A percentile compares a stretch with the other conserved stretches of the same genome.
phyloP scores from a whole-genome alignment of 2,329 filamentous ascomycete species.

The Stachybotrys chlorohalonatus region DNA sequence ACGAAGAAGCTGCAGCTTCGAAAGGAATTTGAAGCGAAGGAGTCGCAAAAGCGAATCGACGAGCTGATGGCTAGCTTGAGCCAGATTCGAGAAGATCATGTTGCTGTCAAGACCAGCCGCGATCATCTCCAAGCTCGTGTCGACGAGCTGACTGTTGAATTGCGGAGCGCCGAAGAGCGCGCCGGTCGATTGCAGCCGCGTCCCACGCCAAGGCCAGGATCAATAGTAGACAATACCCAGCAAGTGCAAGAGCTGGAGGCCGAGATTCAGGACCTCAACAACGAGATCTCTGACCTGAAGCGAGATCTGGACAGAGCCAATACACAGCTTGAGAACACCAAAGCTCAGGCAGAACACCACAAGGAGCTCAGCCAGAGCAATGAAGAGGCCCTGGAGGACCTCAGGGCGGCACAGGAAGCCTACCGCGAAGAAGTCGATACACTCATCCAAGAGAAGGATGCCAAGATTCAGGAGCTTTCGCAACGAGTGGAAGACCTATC shows the following conservation, averaged over 20 bases:
- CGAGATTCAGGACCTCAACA: slow-evolving; percentile 68
- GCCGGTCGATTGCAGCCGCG: slow-evolving; percentile 73
- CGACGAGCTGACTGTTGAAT: slow-evolving; percentile 79
- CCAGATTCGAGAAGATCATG: slow-evolving; percentile 76
- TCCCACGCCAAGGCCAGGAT: slow-evolving; percentile 52
- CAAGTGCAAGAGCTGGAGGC: slow-evolving; percentile 44
- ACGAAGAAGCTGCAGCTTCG: slow-evolving; percentile 72
- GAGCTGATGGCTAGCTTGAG: slow-evolving; percentile 75
- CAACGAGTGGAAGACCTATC: slow-evolving; percentile 78
- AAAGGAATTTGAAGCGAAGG: slow-evolving; percentile 83
- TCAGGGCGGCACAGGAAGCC: slow-evolving; percentile 74
- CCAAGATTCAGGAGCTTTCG: slow-evolving; percentile 70
- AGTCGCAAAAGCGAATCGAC: slow-evolving; percentile 85
- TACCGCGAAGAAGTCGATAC: slow-evolving; percentile 81
- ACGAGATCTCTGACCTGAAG: slow-evolving; percentile 79
- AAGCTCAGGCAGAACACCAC: slow-evolving; percentile 77
- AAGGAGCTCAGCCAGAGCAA: slow-evolving; percentile 77
- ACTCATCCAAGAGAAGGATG: slow-evolving; percentile 67
- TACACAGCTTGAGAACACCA: slow-evolving; percentile 71
- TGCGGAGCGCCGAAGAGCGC: slow-evolving; percentile 84
- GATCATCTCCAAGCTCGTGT: slow-evolving; percentile 86
- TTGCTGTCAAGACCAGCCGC: slow-evolving; percentile 75
- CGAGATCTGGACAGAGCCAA: slow-evolving; percentile 76
- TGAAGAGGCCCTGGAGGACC: slow-evolving; percentile 76
- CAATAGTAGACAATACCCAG: slow-evolving; percentile 30